phyloP scores from a whole-genome alignment of 768 basidiomycete species.

The Mycena rebaudengoi region DNA sequence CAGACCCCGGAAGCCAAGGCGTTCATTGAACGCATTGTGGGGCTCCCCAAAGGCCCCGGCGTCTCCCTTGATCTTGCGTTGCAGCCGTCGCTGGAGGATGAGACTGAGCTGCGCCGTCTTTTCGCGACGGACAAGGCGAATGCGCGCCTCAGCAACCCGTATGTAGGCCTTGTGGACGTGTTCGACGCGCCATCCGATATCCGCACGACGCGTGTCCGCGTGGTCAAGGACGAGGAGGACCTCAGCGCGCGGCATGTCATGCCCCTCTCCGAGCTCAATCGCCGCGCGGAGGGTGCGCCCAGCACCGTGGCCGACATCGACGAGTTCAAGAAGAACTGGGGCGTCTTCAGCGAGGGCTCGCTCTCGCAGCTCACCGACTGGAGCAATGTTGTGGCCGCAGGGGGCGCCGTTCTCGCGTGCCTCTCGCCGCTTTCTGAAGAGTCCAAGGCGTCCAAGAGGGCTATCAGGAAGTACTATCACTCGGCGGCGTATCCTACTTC shows the following conservation, averaged over 20 bases:
- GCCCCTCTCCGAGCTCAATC: slow-evolving; percentile 52
- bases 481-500: slow-evolving; percentile 63
- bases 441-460: slow-evolving; percentile 60
- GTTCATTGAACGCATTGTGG: slow-evolving; percentile 30
- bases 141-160: slow-evolving; percentile 51
- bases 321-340: slow-evolving; percentile 71
- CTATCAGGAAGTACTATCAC: slow-evolving; percentile 67
- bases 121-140: slow-evolving; percentile 63
- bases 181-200: slow-evolving; percentile 60
- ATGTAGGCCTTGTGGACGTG: slow-evolving; percentile 68
- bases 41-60: slow-evolving; percentile 26
- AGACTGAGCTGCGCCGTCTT: slow-evolving; percentile 60
- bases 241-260: slow-evolving; percentile 59
- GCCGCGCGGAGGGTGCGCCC: slow-evolving; percentile 59
- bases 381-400: slow-evolving; percentile 71
- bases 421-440: slow-evolving; percentile 58
- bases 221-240: slow-evolving; percentile 54
- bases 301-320: slow-evolving; percentile 59
- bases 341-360: slow-evolving; percentile 68
- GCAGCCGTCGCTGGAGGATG: slow-evolving; percentile 65
- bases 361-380: slow-evolving; percentile 66
- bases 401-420: slow-evolving; percentile 68
- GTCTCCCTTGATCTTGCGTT: slow-evolving; percentile 54
- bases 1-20: slow-evolving; percentile 26
- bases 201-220: slow-evolving; percentile 58